A percentile compares a stretch with the other conserved stretches of the same genome.
phyloP scores from a whole-genome alignment of 495 filamentous ascomycete species.

The Penicillium maclennaniae region DNA sequence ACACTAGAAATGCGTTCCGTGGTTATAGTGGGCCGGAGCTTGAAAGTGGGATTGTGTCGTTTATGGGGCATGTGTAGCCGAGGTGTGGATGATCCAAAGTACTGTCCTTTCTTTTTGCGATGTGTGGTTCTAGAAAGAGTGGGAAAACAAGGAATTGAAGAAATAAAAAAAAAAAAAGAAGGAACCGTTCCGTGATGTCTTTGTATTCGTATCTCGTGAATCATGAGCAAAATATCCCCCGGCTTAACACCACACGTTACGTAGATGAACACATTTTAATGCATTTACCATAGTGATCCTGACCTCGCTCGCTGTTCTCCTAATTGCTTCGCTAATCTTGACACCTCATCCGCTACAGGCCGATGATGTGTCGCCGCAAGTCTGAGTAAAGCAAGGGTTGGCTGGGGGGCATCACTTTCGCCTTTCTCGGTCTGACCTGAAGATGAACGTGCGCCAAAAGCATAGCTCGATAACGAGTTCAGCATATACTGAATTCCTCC shows the following conservation, averaged over 20 bases:
- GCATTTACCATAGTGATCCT: constrained; percentile 10
- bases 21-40: too few species aligned
- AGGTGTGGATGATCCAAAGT: too few species aligned
- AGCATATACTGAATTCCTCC: constrained; percentile 11
- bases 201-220: not conserved
- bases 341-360: constrained; percentile 20
- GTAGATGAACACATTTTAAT: too few species aligned
- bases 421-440: not conserved
- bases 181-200: not conserved
- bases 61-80: too few species aligned
- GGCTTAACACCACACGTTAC: not conserved
- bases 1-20: too few species aligned
- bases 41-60: too few species aligned
- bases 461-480: constrained; percentile 18
- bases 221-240: not conserved
- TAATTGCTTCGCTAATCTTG: constrained; percentile 15
- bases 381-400: constrained; percentile 18
- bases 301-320: constrained; percentile 12
- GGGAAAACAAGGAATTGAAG: not conserved
- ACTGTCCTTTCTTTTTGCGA: too few species aligned
- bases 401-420: not conserved
- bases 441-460: constrained; percentile 4
- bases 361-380: constrained; percentile 22
- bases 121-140: too few species aligned
- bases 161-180: not conserved